Evolutionary conservation across 352 stramenopile genomes (phyloP).

Genomic region (Hyaloperonospora brassicae): DNA sequence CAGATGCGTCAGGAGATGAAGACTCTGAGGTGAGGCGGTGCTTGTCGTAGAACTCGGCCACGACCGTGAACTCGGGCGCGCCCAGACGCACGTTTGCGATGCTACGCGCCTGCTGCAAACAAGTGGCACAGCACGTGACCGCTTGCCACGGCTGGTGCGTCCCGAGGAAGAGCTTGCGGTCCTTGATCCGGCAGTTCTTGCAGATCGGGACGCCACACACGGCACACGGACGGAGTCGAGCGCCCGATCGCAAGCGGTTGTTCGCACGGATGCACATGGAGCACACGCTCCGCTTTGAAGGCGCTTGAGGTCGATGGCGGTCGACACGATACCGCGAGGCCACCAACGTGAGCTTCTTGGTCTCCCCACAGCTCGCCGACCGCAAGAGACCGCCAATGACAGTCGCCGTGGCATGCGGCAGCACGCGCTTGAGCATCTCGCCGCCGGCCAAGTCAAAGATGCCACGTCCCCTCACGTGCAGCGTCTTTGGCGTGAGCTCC

Average conservation of each 20-base stretch:
- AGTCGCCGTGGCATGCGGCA: slow-evolving; percentile 19
- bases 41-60: slow-evolving; percentile 24
- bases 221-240: slow-evolving; percentile 26
- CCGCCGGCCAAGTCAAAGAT: slow-evolving; percentile 33
- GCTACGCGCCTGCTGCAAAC: slow-evolving; percentile 21
- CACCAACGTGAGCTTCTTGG: slow-evolving; percentile 43
- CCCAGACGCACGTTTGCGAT: slow-evolving; percentile 20
- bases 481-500: slow-evolving; percentile 18
- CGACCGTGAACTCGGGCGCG: slow-evolving; percentile 21
- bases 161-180: slow-evolving; percentile 30
- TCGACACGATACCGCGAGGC: slow-evolving; percentile 12
- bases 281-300: slow-evolving; percentile 21
- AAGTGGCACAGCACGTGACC: slow-evolving; percentile 29
- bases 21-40: slow-evolving; percentile 1
- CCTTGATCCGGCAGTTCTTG: slow-evolving; percentile 41
- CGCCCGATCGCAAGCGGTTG: slow-evolving; percentile 10
- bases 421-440: slow-evolving; percentile 11
- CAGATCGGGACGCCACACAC: slow-evolving; percentile 40
- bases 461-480: slow-evolving; percentile 31
- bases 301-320: slow-evolving; percentile 4
- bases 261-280: slow-evolving; percentile 23
- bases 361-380: slow-evolving; percentile 23
- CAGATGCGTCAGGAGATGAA: slow-evolving; percentile 5
- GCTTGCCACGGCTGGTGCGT: slow-evolving; percentile 10
- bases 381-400: slow-evolving; percentile 26